phyloP scores from a whole-genome alignment of 257 asterid genomes.

The Solanum bulbocastanum region DNA sequence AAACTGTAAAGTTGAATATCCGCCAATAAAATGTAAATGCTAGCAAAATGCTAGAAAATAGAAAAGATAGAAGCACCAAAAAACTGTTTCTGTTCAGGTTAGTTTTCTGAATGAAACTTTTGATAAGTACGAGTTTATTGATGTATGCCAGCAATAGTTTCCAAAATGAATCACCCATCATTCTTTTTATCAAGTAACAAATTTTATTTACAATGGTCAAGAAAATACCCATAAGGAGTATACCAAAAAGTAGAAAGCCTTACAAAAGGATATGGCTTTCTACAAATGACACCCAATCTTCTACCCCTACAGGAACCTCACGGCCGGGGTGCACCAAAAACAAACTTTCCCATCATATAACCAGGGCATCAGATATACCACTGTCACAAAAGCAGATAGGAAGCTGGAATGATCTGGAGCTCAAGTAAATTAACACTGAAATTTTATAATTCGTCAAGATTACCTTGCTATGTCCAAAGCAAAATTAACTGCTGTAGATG shows the following conservation, averaged over 20 bases:
- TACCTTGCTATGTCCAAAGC: constrained; percentile 97
- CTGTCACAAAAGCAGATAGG: background rate
- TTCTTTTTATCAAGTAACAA: background rate
- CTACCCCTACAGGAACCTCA: background rate
- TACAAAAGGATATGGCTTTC: background rate
- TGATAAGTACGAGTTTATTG: background rate
- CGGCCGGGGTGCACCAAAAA: background rate
- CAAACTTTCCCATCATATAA: background rate
- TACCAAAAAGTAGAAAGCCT: background rate
- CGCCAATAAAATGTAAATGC: background rate
- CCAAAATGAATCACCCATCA: background rate
- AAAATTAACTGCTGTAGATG: constrained; percentile 68
- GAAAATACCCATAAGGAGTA: background rate
- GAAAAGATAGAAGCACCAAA: background rate
- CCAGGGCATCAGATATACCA: background rate
- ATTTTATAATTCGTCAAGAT: background rate
- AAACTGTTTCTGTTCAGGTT: background rate
- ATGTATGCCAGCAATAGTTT: background rate
- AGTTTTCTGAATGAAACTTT: background rate
- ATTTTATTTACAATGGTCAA: background rate
- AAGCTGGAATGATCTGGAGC: background rate
- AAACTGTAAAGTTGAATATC: background rate
- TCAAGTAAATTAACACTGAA: background rate
- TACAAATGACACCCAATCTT: background rate
- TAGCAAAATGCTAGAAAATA: background rate